These are phyloP conservation scores for Gossypium bickii DNA, from an alignment of 345 rosid genomes.

Conservation along the genomic window DNA sequence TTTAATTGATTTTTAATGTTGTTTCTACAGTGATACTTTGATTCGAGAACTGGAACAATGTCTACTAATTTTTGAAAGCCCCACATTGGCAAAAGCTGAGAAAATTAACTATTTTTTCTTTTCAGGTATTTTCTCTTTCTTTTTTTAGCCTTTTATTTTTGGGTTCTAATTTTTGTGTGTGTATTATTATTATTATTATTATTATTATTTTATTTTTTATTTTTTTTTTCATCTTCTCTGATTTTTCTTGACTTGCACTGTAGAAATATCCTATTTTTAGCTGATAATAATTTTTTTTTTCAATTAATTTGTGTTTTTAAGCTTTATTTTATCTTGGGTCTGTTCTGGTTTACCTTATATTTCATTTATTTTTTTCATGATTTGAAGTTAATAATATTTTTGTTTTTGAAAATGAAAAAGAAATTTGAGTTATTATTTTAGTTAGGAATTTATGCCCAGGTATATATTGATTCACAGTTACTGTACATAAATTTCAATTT, in stretches of 20 bases:
- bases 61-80: not conserved
- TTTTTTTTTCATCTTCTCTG: no score
- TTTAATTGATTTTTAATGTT: not conserved
- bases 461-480: not conserved
- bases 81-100: conserved; percentile 2
- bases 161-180: not conserved
- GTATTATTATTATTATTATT: not conserved
- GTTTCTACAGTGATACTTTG: not conserved
- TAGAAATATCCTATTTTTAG: not conserved
- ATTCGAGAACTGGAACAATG: not conserved
- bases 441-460: not conserved
- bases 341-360: not conserved
- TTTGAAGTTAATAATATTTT: not conserved
- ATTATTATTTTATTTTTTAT: no score
- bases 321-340: not conserved
- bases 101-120: not conserved
- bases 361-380: not conserved
- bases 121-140: not conserved
- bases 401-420: not conserved
- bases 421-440: not conserved
- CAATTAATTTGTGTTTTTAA: not conserved
- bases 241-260: not conserved
- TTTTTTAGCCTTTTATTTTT: not conserved
- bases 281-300: not conserved
- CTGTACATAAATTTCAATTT: not conserved